A percentile compares a stretch with the other conserved stretches of the same genome.
These are phyloP conservation scores for Globisporangium middletonii DNA, from an alignment of 352 stramenopile species.

Conservation along the genomic window DNA sequence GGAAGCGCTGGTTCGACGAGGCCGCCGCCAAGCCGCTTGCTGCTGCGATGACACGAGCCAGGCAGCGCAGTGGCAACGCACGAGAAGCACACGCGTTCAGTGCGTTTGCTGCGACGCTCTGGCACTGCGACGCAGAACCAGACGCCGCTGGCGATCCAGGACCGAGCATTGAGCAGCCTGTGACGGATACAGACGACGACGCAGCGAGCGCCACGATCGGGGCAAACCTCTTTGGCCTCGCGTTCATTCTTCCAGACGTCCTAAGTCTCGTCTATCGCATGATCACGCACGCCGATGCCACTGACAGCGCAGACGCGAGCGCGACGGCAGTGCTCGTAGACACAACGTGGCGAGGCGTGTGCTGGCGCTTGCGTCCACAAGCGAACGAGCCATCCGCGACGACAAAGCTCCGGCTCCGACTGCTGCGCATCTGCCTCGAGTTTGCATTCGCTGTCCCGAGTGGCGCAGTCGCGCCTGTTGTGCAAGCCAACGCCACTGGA, in stretches of 20 bases:
- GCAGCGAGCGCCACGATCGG: conserved; percentile 10
- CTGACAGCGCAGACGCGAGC: conserved; percentile 2
- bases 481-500: neutral
- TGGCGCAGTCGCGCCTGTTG: conserved; percentile 5
- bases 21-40: conserved; percentile 28
- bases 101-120: conserved; percentile 18
- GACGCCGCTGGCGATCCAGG: neutral
- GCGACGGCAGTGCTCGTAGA: conserved; percentile 11
- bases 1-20: conserved; percentile 58
- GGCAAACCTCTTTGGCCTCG: conserved; percentile 30
- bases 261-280: conserved; percentile 30
- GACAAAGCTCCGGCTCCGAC: conserved; percentile 32
- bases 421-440: conserved; percentile 41
- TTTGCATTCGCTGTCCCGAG: conserved; percentile 40
- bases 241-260: conserved; percentile 47
- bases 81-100: conserved; percentile 27
- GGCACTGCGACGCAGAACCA: conserved; percentile 1
- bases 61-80: neutral
- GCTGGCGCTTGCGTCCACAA: conserved; percentile 23
- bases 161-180: no score
- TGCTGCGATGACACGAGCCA: conserved; percentile 10
- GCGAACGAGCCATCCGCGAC: conserved; percentile 1
- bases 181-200: conserved; percentile 2
- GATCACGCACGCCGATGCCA: conserved; percentile 17
- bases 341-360: conserved; percentile 38